These are phyloP conservation scores for Coix lacrymajobi DNA, from an alignment of 176 grass and related monocot species.

Conservation along the genomic window DNA sequence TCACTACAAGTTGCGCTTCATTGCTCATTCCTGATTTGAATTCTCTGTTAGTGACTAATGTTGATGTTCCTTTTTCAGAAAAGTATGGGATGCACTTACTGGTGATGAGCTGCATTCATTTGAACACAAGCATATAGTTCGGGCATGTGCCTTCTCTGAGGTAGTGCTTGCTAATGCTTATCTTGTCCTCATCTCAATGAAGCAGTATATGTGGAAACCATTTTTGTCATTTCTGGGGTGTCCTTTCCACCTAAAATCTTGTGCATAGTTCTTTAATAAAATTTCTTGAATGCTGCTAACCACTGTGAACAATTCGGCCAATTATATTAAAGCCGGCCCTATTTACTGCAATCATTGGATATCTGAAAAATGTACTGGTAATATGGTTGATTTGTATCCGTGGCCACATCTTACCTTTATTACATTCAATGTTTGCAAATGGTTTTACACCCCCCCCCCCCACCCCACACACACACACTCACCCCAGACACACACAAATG, in stretches of 20 bases:
- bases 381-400: background rate
- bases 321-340: background rate
- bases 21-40: background rate
- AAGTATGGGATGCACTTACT: conserved; percentile 88
- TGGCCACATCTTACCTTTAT: too few species aligned
- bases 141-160: conserved; percentile 85
- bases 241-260: background rate
- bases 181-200: background rate
- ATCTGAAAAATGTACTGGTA: background rate
- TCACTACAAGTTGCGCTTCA: too few species aligned
- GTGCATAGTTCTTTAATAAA: background rate
- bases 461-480: too few species aligned
- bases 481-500: too few species aligned
- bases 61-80: conserved; percentile 38
- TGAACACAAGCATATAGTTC: conserved; percentile 92
- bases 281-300: background rate
- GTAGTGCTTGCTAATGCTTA: conserved; percentile 25
- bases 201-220: conserved; percentile 4
- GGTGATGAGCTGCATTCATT: conserved; percentile 87
- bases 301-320: background rate
- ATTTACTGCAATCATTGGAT: background rate
- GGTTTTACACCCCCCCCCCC: background rate
- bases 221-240: background rate
- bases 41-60: background rate
- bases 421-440: background rate